Conservation (phyloP, 306 rosid genomes). For the Carpinus fangiana region DNA sequence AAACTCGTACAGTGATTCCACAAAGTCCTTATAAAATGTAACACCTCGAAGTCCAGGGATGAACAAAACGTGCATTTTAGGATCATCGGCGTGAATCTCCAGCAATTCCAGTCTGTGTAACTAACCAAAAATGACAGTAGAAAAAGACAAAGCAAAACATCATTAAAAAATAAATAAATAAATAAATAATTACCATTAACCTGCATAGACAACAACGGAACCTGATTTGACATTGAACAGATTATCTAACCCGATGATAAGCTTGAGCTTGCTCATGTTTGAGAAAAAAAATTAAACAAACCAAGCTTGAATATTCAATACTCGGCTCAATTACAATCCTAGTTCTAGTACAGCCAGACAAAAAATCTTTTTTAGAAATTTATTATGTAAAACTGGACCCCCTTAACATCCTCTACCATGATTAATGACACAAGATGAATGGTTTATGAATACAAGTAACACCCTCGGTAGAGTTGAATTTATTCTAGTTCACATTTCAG, state of each 20-base stretch:
- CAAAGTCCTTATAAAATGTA: conserved; percentile 68
- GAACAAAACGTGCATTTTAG: conserved; percentile 67
- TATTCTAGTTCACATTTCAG: neutral
- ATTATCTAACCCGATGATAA: too few relatives aligned
- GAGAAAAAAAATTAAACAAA: too few relatives aligned
- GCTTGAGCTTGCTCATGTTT: too few relatives aligned
- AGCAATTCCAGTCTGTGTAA: conserved; percentile 56
- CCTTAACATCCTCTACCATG: neutral
- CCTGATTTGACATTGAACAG: too few relatives aligned
- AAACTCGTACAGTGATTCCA: conserved; percentile 70
- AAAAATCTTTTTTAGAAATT: neutral
- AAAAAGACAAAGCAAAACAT: neutral
- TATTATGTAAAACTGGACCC: neutral
- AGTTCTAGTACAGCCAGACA: neutral
- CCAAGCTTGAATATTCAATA: too few relatives aligned
- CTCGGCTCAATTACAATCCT: too few relatives aligned
- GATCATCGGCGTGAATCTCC: conserved; percentile 78
- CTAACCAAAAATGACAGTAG: conserved; percentile 35
- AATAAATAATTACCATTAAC: neutral
- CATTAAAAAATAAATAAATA: neutral
- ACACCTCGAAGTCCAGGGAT: conserved; percentile 94
- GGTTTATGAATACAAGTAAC: neutral
- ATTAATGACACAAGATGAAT: neutral
- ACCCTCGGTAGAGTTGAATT: too few relatives aligned
- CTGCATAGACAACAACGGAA: neutral